Evolutionary conservation across 192 early-diverging fungal genomes (phyloP), one percentile per base, ranked within the genome.

Genomic region (Entomortierella parvispora): DNA sequence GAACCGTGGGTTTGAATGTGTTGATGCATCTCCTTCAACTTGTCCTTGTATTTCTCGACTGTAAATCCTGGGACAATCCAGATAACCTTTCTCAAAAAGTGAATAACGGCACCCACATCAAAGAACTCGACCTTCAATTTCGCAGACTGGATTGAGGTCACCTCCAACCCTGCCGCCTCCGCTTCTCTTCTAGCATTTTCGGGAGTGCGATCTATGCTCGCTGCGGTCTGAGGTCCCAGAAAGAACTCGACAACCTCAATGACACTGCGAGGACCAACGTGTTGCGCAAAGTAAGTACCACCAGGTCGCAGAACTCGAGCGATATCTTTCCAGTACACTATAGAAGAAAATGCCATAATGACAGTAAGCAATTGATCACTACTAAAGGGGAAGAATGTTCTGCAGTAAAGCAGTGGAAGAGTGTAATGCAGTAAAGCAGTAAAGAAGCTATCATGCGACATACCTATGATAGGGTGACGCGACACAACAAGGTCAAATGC

Each of bases 401-500:
- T 18, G 44, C n/a, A 45, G n/a, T 45, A 45, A 17, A 45, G 12
- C 44, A 17, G n/a, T n/a, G n/a, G n/a, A n/a, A n/a, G n/a, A n/a
- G n/a, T n/a, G n/a, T n/a, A n/a, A n/a, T n/a, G n/a, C n/a, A n/a
- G n/a, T n/a, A n/a, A n/a, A n/a, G n/a, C n/a, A n/a, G n/a, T n/a
- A n/a, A n/a, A n/a, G n/a, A n/a, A n/a, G n/a, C n/a, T n/a, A n/a
- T n/a, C n/a, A n/a, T n/a, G n/a, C n/a, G n/a, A n/a, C n/a, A 56
- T 56, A 56, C 54, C 18, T 34, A 18, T 62, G 25, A 53, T 43
- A 11, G 52, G 58, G 40, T 77, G 74, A 22, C 74, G 65, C 31
- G 54, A 68, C 32, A 77, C 66, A 28, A 77, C 60, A 7, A 77
- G 53, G 62, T 77, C 65, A 77, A 77, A 77, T n/a, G 55, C 45